phyloP scores from a whole-genome alignment of 1,284 basidiomycete species.

The Pterulicium gracile region DNA sequence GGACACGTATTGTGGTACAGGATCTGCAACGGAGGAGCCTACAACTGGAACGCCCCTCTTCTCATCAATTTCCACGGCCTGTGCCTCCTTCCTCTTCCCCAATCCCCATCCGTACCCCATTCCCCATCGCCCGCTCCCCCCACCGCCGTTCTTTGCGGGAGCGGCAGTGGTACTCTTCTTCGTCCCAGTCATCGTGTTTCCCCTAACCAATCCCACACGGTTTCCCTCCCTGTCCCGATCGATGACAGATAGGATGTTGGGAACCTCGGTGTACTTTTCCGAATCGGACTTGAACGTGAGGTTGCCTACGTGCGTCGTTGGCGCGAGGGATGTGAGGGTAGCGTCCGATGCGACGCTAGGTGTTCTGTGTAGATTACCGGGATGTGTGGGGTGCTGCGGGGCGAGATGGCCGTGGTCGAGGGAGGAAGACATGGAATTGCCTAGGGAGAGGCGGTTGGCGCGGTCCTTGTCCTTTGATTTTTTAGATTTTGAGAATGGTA shows the following conservation, averaged over 20 bases:
- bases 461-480: neutral
- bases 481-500: neutral
- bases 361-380: neutral
- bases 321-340: neutral
- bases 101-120: conserved; percentile 62
- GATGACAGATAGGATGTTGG: conserved; percentile 10
- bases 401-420: neutral
- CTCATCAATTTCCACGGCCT: neutral
- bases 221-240: conserved; percentile 22
- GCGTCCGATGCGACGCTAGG: neutral
- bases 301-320: conserved; percentile 23
- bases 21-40: neutral
- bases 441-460: neutral
- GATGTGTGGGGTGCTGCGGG: neutral
- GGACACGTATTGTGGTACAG: neutral
- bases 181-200: conserved; percentile 32
- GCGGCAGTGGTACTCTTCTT: conserved; percentile 14
- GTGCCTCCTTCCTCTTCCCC: conserved; percentile 6
- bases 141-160: conserved; percentile 23
- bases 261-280: conserved; percentile 39
- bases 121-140: neutral
- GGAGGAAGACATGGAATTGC: neutral
- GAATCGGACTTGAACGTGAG: conserved; percentile 47
- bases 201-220: conserved; percentile 31
- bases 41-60: neutral